Conservation (phyloP, 768 basidiomycete species). For the Mycena epipterygia region DNA sequence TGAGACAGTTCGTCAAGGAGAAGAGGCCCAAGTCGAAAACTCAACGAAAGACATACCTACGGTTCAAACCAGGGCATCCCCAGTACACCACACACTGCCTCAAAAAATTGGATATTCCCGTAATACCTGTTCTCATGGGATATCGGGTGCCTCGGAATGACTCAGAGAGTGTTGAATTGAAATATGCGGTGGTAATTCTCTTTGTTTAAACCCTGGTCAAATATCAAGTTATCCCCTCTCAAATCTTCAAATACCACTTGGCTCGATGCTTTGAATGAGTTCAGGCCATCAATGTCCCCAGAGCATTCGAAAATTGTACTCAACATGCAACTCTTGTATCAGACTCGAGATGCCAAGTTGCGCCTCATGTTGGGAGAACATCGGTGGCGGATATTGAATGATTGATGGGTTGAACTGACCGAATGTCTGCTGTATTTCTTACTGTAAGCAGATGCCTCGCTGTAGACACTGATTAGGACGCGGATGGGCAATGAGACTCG, state of each 20-base stretch:
- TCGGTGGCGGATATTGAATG: no score
- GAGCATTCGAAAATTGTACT: neutral
- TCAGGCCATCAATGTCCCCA: neutral
- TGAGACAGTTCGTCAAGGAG: neutral
- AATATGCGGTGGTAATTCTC: conserved; percentile 15
- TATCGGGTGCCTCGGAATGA: conserved; percentile 22
- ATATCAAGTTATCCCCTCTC: neutral
- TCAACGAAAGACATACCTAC: conserved; percentile 14
- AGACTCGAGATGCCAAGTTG: conserved; percentile 15
- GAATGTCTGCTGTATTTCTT: no score
- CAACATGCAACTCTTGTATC: conserved; percentile 26
- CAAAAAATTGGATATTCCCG: neutral
- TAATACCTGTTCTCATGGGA: conserved; percentile 7
- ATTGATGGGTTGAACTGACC: no score
- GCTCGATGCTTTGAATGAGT: neutral
- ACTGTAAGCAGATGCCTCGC: no score
- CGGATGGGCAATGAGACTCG: no score
- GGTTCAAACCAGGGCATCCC: conserved; percentile 24
- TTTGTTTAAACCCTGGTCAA: conserved; percentile 19
- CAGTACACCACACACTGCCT: conserved; percentile 21
- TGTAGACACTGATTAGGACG: no score
- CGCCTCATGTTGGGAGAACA: no score
- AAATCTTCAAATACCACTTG: neutral
- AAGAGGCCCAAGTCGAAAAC: conserved; percentile 11
- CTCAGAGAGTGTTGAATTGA: conserved; percentile 1